Base-by-base conservation (phyloP, 2,329 filamentous ascomycete genomes). In the Aspergillaceae sp. region DNA sequence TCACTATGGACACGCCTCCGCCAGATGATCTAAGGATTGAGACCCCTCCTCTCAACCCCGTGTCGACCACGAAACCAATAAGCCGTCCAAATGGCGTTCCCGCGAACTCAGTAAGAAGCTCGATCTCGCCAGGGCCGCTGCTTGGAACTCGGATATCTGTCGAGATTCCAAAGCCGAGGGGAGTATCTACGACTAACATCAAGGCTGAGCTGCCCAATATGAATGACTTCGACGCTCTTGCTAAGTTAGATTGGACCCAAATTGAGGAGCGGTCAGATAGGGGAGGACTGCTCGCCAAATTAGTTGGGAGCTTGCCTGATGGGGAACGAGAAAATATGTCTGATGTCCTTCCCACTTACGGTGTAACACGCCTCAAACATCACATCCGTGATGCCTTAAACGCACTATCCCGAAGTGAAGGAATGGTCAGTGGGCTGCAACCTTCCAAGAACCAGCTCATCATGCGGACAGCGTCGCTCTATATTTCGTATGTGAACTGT, bases 231-330 rank as follows among this genome's bases (percentile, higher is more conserved):
- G 44, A 49, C 6, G 59, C 56, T 1, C 60, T 71, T 10, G 42
- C 51, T 7, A 44, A 29, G 3, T 66, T 70, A 59, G 45, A 49
- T 4, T 72, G 64, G 61, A 44, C 51, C 3, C 45, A 62, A 1
- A 56, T 77, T 3, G 54, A 66, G 34, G 58, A 63, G 6, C 56
- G 60, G 2, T 38, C 50, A 6, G 72, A 78, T 49, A 61, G 72
- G 4, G 49, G 51, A 11, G 53, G 54, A 26, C 49, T 68, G 26
- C 50, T 70, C 35, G 60, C 58, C 3, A 67, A 64, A 46, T 48
- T 63, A 30, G 50, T 63, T 33, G 44, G 40, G 30, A 29, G 50
- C 33, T 45, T 62, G 7, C 11, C 51, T 7, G 45, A 49, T 19
- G 49, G 59, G 7, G 56, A 63, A 29, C 51, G 54, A 29, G 38